Evolutionary conservation across 202 grass and related monocot species (phyloP), one percentile per base, ranked within the genome.

Genomic region (Thinopyrum obtusiflorum): DNA sequence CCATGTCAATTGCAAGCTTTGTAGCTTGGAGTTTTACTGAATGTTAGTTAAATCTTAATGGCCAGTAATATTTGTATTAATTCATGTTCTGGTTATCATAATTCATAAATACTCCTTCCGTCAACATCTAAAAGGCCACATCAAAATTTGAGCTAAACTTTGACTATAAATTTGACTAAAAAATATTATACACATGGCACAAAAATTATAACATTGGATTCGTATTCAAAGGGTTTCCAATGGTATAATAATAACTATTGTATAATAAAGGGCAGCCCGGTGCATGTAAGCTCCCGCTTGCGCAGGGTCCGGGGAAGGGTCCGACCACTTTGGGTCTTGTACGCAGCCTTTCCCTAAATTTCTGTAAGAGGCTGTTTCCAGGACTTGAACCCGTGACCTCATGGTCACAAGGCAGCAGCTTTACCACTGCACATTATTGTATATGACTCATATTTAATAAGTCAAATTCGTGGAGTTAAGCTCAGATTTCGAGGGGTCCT

Each of bases 61-160:
- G 9, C 17, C 51, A 78, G 26, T 61, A 83, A 83, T 88, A n/a
- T 83, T 51, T 83, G 57, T 77, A 44, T 83, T 37, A 1, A 18
- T 83, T 40, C 31, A 14, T 75, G 27, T 65, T 68, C 61, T 86
- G 61, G n/a, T 57, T 74, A 27, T 66, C 40, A 75, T 59, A 59
- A 59, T 59, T 59, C 53, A 13, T 62, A 49, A 23, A 29, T 59
- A 68, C 21, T 37, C 20, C 53, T 0, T 59, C 53, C 2, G 0
- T 59, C 20, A 59, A 21, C 20, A 59, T 59, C 2, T 20, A 59
- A 59, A 59, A 59, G 53, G 53, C 7, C 53, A 59, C 53, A 21
- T 59, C 20, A 59, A 59, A n/a, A n/a, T 59, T 59, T 21, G 53
- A 59, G 7, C 20, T 21, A 0, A 59, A 59, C 53, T 59, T 59